Evolutionary conservation across 345 rosid genomes (phyloP).

Genomic region (Arabidopsis thaliana): DNA sequence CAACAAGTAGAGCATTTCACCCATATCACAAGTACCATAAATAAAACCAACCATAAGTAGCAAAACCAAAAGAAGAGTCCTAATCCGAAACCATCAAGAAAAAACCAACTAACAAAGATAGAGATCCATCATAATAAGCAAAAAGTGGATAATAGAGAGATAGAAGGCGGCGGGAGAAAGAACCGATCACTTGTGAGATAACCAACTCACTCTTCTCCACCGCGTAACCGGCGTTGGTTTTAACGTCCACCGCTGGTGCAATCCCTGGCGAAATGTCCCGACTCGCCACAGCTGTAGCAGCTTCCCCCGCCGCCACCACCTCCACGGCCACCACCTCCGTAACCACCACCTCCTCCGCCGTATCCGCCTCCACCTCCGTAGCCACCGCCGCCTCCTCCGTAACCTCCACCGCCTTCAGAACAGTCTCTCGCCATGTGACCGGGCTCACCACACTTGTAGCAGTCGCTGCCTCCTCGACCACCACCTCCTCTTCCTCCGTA

Average conservation of each 20-base stretch:
- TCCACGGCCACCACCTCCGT: constrained; percentile 36
- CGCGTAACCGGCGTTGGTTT: background rate
- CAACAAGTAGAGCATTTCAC: background rate
- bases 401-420: constrained; percentile 32
- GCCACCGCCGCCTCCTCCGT: constrained; percentile 29
- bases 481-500: constrained; percentile 38
- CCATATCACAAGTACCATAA: constrained; percentile 26
- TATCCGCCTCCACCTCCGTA: constrained; percentile 16
- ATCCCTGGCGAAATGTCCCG: constrained; percentile 89
- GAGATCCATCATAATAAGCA: constrained; percentile 11
- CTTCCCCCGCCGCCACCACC: constrained; percentile 40
- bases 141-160: constrained; percentile 5
- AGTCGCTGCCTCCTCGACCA: constrained; percentile 42
- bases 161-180: background rate
- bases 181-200: constrained; percentile 4
- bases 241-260: constrained; percentile 68
- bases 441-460: constrained; percentile 44
- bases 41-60: background rate
- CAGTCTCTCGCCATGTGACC: constrained; percentile 47
- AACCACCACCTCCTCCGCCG: constrained; percentile 26
- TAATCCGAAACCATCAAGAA: constrained; percentile 25
- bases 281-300: constrained; percentile 43
- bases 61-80: constrained; percentile 28
- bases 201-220: constrained; percentile 13
- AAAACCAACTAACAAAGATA: constrained; percentile 10